Evolutionary conservation across 1,284 basidiomycete species (phyloP), one percentile per base, ranked within the genome.

Genomic region (Acaromyces ingoldii): DNA sequence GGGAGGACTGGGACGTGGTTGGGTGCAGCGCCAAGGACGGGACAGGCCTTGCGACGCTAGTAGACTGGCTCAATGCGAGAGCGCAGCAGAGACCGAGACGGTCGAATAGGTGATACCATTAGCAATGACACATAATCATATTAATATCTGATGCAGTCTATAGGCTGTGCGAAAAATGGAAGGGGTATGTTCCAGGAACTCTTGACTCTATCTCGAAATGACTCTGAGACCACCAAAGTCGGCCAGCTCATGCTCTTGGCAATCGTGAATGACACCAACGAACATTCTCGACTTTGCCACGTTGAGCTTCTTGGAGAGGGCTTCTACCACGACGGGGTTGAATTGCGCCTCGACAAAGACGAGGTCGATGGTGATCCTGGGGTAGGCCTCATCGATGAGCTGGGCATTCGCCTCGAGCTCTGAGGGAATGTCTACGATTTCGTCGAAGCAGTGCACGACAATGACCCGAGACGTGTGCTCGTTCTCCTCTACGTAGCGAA

Each of bases 401-500:
- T 69, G 67, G 43, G 60, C 60, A 21, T 74, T 76, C 13, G 71
- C 70, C 48, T 74, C 72, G 25, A 76, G 55, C 49, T 76, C 74
- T 9, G 70, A 63, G 0, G 75, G 73, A 34, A 76, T 67, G 1
- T 78, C 81, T 1, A 76, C 72, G 57, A 81, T 80, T 37, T 77
- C 76, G 38, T 81, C 78, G 53, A 80, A 79, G 62, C 85, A 85
- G 65, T 86, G 84, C 1, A 84, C 79, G 28, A 87, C 79, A 74
- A 84, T 85, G 57, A 48, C 33, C 6, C 86, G 65, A 60, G 81
- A 80, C 0, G 85, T 85, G 52, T 83, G 82, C 72, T 87, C 85
- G 63, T 85, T 86, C 55, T 53, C 34, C 39, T 77, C 72, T 7
- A 86, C 83, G 60, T 87, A 87, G 17, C 82, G 70, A 31, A 86